Evolutionary conservation across 2,329 filamentous ascomycete species (phyloP), one percentile per base, ranked within the genome.

Genomic region (Dactylellina leptospora): DNA sequence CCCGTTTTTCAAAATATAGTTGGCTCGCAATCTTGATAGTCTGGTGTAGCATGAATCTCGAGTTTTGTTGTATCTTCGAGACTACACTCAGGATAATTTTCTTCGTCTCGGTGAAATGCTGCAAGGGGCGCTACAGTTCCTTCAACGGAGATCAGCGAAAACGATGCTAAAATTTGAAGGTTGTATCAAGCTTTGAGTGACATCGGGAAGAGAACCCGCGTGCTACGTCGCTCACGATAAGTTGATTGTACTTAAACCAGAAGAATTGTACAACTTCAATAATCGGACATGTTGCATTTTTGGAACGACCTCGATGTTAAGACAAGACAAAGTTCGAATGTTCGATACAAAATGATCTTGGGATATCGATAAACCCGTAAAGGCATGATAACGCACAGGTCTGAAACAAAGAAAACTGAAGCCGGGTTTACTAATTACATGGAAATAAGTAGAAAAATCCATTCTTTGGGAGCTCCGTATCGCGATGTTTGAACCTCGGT

Each of bases 261-360:
- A 25, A 28, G 0, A 4, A 36, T 59, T 58, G 51, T 54, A 27
- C 22, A 36, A 72, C 59, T 38, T 40, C 13, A 5, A 4, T 16
- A 11, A 42, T n/a, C 59, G 68, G 68, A 54, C 42, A 71, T 71
- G 51, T 71, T 71, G 66, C 66, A 59, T 63, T 63, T 71, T 63
- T 22, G 40, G 45, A 40, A n/a, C n/a, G n/a, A n/a, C n/a, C n/a
- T n/a, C n/a, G n/a, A n/a, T n/a, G n/a, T 40, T 40, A 1, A 11
- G 18, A 1, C 13, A 40, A 5, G 11, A 40, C 36, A 40, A 9
- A 40, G 4, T n/a, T n/a, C n/a, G n/a, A 6, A 40, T 40, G 13
- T n/a, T 40, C 36, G 36, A 1, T 40, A 11, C 18, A 16, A n/a
- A 40, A 1, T 1, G 18, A n/a, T n/a, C n/a, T n/a, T n/a, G n/a